Evolutionary conservation across 345 rosid species (phyloP), one percentile per base, ranked within the genome.

Genomic region (Heritiera fomes): DNA sequence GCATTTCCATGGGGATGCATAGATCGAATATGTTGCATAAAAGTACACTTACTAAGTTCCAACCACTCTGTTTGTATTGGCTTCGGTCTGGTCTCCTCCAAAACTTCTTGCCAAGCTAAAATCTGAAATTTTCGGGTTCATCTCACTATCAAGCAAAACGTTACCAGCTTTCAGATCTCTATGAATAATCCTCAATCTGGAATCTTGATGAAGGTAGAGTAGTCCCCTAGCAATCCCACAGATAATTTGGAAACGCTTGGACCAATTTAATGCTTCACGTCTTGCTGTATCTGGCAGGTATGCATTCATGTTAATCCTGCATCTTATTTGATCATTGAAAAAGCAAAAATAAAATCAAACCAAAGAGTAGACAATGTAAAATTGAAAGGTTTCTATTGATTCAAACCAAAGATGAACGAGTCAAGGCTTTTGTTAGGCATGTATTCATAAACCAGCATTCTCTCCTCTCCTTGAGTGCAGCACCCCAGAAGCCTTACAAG

Each of bases 141-240:
- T 78, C 46, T 78, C 49, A 1, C 46, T 70, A 14, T 78, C 80
- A 41, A 78, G 75, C 9, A 78, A 59, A 30, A 78, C 75, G 32
- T 78, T 78, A 32, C 80, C 70, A 46, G 80, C 10, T 78, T 78
- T 78, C 2, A 70, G 23, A 66, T 78, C 80, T 34, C 80, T 78
- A 13, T 78, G 80, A 12, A 78, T 78, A 18, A 70, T 78, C 47
- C 80, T 59, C 11, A 78, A 60, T 13, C 75, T 45, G 0, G 80
- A 78, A 38, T 78, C 80, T 46, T 70, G 75, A 70, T 78, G 75
- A 28, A 78, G 69, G 32, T 78, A 78, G 13, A 78, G 75, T 9
- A 70, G 59, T 11, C 80, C 80, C 59, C 80, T 70, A 6, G 75
- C 61, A 46, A 70, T 69, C 34, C 75, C 75, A 4, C 75, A 30